Base-by-base conservation (phyloP, 306 rosid genomes). In the Phaseolus lunatus region DNA sequence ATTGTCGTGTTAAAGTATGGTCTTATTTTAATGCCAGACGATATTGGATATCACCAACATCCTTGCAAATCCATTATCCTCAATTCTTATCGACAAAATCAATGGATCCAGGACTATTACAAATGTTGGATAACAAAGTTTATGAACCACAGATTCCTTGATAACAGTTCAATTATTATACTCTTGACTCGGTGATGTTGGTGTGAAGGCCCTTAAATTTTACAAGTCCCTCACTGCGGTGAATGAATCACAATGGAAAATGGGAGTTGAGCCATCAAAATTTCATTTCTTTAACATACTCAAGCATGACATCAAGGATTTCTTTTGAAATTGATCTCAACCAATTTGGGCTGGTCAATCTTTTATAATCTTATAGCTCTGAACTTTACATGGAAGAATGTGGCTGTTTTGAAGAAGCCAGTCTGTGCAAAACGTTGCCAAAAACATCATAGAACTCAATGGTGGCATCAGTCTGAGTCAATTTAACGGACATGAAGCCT, bases 401-500 rank as follows among this genome's bases (percentile, higher is more conserved):
- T 35, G 80, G 78, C 78, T 74, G 76, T 87, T 87, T 80, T 49
- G 82, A 58, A 2, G 80, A 65, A 59, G 50, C 67, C 49, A 69
- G 24, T 39, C 67, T 87, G 18, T 83, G 84, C 79, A 85, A 67
- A 75, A 85, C 69, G 0, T 75, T 37, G 73, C 89, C 91, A 75
- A 20, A 75, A 83, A 83, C 87, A 78, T 85, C 89, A 75, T 85
- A 85, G 79, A 85, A 85, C 48, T 65, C 71, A 62, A 87, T 71
- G 70, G 29, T 49, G 74, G 89, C 87, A 37, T 85, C 83, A n/a
- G 69, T 78, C 27, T 48, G 68, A 48, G 85, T 70, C 80, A 87
- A 70, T 69, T 83, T 53, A 44, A 80, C 89, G 7, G 89, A 87
- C 89, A 87, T 85, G 86, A 87, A 87, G 67, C 89, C 91, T 73